Evolutionary conservation across 345 rosid genomes (phyloP).

Genomic region (Populus euphratica): DNA sequence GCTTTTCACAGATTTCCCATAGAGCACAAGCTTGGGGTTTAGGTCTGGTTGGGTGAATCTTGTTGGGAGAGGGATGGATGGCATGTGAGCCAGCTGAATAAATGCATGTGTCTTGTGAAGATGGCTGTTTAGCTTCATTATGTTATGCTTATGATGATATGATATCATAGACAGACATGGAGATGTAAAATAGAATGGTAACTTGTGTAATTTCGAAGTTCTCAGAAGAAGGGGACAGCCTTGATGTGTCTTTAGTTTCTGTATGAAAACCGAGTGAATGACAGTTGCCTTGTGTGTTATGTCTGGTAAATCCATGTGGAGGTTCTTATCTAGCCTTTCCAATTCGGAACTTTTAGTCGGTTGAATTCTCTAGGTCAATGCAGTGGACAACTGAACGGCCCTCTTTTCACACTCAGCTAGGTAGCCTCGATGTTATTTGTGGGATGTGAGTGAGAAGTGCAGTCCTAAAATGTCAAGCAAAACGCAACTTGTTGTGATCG

Average conservation of each 20-base stretch:
- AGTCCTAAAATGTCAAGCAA: not conserved
- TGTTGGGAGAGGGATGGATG: conserved; percentile 25
- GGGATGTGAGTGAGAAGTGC: not conserved
- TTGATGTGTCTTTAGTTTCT: conserved; percentile 9
- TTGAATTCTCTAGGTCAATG: not conserved
- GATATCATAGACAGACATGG: conserved; percentile 17
- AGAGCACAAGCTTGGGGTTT: conserved; percentile 48
- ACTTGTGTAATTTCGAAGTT: conserved; percentile 14
- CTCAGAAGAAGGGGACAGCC: conserved; percentile 18
- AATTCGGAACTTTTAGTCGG: not conserved
- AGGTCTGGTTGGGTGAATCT: conserved; percentile 31
- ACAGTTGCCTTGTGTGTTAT: not conserved
- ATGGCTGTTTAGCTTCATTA: conserved; percentile 3
- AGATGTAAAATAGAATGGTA: conserved; percentile 27
- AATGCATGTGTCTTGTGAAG: conserved; percentile 20
- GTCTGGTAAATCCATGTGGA: not conserved
- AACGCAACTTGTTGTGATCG: not conserved
- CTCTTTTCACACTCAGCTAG: not conserved
- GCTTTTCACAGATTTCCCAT: conserved; percentile 36
- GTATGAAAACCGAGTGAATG: conserved; percentile 9
- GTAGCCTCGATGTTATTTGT: not conserved
- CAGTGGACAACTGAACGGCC: not conserved
- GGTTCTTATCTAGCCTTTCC: not conserved
- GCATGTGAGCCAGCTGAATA: conserved; percentile 34
- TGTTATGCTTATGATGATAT: conserved; percentile 10